A percentile compares a stretch with the other conserved stretches of the same genome.
Conservation (phyloP, 2,329 filamentous ascomycete species). For the Paecilomyces variotii region DNA sequence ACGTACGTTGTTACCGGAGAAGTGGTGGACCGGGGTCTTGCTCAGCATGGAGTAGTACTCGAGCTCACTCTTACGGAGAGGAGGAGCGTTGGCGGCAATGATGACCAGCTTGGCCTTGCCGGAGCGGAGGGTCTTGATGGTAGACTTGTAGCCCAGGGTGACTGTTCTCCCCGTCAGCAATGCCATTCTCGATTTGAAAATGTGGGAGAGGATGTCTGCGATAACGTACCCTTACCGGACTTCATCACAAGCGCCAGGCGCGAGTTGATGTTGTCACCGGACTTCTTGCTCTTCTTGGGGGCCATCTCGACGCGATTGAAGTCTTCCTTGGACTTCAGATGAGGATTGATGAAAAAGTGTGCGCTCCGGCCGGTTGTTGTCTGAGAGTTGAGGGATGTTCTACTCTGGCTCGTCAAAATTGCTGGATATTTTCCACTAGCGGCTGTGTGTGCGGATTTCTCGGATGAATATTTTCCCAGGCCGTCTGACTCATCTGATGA, state of each 20-base stretch:
- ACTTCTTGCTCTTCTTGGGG: conserved; percentile 65
- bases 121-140: conserved; percentile 79
- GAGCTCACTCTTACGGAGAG: conserved; percentile 94
- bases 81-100: conserved; percentile 91
- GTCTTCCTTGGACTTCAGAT: conserved; percentile 15
- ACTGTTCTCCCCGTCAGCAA: conserved; percentile 43
- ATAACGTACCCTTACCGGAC: conserved; percentile 13
- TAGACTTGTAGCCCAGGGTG: conserved; percentile 84
- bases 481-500: not conserved
- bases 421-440: conserved; percentile 4
- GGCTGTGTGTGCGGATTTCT: not conserved
- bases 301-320: conserved; percentile 49
- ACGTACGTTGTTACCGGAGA: conserved; percentile 98
- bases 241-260: conserved; percentile 64
- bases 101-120: conserved; percentile 99
- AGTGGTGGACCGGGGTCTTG: conserved; percentile 96
- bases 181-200: not conserved
- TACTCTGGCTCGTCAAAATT: not conserved
- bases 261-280: conserved; percentile 70
- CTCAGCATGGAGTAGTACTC: conserved; percentile 65
- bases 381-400: conserved; percentile 8
- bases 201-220: not conserved
- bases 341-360: conserved; percentile 7
- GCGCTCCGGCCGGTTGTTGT: conserved; percentile 12
- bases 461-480: not conserved